Conservation (phyloP, 2,329 filamentous ascomycete species). For the Cryoendolithus antarcticus region DNA sequence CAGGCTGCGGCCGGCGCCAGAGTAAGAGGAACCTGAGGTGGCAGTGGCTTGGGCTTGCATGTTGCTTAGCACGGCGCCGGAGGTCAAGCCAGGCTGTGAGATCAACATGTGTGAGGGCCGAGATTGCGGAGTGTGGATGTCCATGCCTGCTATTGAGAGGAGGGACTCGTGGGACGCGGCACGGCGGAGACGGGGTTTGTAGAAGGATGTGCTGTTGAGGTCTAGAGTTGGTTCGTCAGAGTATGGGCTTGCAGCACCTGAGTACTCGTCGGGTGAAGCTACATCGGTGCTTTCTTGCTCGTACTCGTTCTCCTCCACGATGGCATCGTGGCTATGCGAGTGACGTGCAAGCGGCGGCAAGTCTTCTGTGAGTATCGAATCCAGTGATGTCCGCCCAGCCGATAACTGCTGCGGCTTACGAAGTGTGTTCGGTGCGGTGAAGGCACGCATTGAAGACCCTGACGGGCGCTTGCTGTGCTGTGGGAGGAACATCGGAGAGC, state of each 20-base stretch:
- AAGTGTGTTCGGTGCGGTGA: conserved; percentile 10
- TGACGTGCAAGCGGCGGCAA: conserved; percentile 12
- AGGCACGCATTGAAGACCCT: conserved; percentile 25
- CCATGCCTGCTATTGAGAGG: conserved; percentile 73
- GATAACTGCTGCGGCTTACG: conserved; percentile 5
- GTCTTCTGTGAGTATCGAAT: conserved; percentile 19
- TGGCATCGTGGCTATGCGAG: conserved; percentile 12
- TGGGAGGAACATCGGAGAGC: conserved; percentile 50
- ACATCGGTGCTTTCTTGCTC: conserved; percentile 4
- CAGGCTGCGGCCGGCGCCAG: conserved; percentile 16
- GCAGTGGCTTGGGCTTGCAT: conserved; percentile 22
- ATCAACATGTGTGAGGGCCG: conserved; percentile 63
- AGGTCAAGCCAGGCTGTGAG: conserved; percentile 37
- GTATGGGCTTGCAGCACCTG: conserved; percentile 11
- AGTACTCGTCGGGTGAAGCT: background rate
- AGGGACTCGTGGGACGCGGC: conserved; percentile 76
- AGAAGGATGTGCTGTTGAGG: conserved; percentile 2
- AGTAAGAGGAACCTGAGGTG: conserved; percentile 10
- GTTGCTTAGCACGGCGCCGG: conserved; percentile 32
- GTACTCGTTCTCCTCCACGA: conserved; percentile 19
- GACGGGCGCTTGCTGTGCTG: conserved; percentile 48
- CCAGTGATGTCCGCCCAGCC: conserved; percentile 8
- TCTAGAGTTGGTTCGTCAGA: conserved; percentile 12
- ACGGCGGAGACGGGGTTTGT: conserved; percentile 34
- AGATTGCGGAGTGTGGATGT: conserved; percentile 64